Evolutionary conservation across 257 asterid genomes (phyloP), one percentile per base, ranked within the genome.

Genomic region (Pogostemon cablin): DNA sequence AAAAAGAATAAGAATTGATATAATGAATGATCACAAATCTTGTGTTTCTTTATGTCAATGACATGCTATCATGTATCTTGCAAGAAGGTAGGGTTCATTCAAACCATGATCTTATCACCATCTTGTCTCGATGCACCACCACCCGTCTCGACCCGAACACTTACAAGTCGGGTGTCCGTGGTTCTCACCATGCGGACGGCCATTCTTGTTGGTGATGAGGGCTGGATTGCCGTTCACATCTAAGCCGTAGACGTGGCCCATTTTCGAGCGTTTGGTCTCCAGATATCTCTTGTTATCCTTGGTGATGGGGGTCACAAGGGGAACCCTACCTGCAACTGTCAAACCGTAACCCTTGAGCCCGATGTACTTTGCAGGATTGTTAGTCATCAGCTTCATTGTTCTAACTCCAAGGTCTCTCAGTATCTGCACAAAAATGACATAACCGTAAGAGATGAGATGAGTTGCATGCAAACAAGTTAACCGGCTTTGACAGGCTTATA

Each of bases 311-410:
- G 90, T 84, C 67, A 86, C 81, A 10, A 95, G 90, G 9, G 97
- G 91, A 12, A 95, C 98, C 54, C 99, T 72, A 4, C 96, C 99
- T 4, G 87, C 78, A 73, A 95, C 86, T 4, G 95, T 88, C 78
- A 95, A 69, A 17, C 99, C 98, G 47, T 95, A 95, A 20, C 99
- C 99, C 80, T 91, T 91, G 46, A 95, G 91, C 67, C 99, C 98
- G 3, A 77, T 77, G 79, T 91, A 95, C 83, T 91, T 95, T 17
- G 98, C 87, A 52, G 99, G 99, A 74, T 95, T 95, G 85, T 95
- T 95, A 2, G 99, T 95, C 99, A 95, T 89, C 84, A 95, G 75
- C 79, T 81, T 89, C 99, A 95, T 95, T 0, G 99, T 95, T 80
- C 93, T 78, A 35, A 95, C 98, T 5, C 99, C 99, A 70, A 95